A percentile compares a stretch with the other conserved stretches of the same genome.
Conservation (phyloP, 2,329 filamentous ascomycete species). For the Fusarium sp. region DNA sequence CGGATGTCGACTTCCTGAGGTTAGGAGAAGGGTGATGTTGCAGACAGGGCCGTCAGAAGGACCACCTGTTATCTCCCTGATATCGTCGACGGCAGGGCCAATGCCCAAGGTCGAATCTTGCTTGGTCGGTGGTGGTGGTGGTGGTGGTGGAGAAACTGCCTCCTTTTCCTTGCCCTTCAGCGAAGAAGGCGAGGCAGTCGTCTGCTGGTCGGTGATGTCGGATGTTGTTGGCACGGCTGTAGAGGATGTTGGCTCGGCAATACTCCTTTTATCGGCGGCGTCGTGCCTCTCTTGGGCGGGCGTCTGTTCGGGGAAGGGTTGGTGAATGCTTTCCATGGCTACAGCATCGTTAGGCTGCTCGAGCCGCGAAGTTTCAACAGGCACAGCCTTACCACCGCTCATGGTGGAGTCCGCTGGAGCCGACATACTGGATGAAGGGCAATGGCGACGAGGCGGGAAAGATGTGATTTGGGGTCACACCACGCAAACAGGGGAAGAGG, state of each 20-base stretch:
- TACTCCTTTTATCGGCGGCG: constrained; percentile 27
- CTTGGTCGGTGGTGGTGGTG: constrained; percentile 44
- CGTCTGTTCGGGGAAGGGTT: constrained; percentile 32
- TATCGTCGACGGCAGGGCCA: constrained; percentile 55
- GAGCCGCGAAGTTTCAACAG: constrained; percentile 45
- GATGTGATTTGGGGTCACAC: constrained; percentile 41
- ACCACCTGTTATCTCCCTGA: constrained; percentile 48
- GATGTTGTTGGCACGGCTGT: constrained; percentile 28
- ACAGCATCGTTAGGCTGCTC: constrained; percentile 51
- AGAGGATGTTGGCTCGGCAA: constrained; percentile 30
- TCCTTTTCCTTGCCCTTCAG: constrained; percentile 51
- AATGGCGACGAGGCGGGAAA: constrained; percentile 27
- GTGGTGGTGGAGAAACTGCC: constrained; percentile 39
- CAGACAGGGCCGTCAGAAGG: constrained; percentile 58
- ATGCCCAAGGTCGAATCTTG: constrained; percentile 54
- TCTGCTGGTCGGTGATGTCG: constrained; percentile 34
- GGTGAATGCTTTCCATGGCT: constrained; percentile 49
- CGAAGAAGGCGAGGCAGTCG: constrained; percentile 33
- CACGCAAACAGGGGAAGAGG: constrained; percentile 33
- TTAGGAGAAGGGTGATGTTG: constrained; percentile 84
- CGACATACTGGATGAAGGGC: constrained; percentile 43
- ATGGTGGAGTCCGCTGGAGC: constrained; percentile 48
- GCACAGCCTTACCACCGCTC: constrained; percentile 45
- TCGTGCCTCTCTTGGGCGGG: constrained; percentile 29
- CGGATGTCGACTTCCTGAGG: constrained; percentile 82